Base-by-base conservation (phyloP, 352 stramenopile genomes). In the Plasmopara viticola region DNA sequence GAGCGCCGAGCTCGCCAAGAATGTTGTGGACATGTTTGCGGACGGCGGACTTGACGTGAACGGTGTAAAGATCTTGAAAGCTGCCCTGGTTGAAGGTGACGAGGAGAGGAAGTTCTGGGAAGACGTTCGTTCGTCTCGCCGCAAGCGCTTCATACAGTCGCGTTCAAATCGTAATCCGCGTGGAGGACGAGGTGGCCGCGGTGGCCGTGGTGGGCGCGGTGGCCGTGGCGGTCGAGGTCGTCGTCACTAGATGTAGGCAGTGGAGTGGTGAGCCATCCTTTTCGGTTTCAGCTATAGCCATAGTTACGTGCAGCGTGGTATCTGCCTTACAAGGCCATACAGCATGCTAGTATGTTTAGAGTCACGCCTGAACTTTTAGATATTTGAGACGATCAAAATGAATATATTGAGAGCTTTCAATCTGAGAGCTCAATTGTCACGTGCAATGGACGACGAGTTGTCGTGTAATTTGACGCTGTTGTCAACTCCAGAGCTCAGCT, bases 21-120 rank as follows among this genome's bases (percentile, higher is more conserved):
- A 93, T 14, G 70, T 90, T 18, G 73, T 88, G 0, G 65, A 46
- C 39, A 58, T 92, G 25, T 75, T 92, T 55, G 62, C 59, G 10
- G 74, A 77, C 33, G 76, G 65, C 5, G 77, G 81, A 20, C 57
- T 94, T 1, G 72, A 89, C 13, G 67, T 90, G 2, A 89, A 87
- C 51, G 79, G 74, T 18, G 68, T 78, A 42, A 84, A 77, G 62
- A 73, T 92, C 46, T 31, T 51, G 8, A 72, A 66, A 41, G 81
- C 79, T 14, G 63, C 55, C 28, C 45, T 92, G 18, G 60, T 92
- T 38, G 68, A 83, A 6, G 84, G 81, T 33, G 79, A 92, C 0
- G 79, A 87, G 41, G 84, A 94, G 61, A 90, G 91, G 65, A 64
- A 81, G 49, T 94, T 94, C 59, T 94, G 84, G 84, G 65, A 83